Conservation (phyloP, 2,329 filamentous ascomycete species). For the Aspergillus intermedius region DNA sequence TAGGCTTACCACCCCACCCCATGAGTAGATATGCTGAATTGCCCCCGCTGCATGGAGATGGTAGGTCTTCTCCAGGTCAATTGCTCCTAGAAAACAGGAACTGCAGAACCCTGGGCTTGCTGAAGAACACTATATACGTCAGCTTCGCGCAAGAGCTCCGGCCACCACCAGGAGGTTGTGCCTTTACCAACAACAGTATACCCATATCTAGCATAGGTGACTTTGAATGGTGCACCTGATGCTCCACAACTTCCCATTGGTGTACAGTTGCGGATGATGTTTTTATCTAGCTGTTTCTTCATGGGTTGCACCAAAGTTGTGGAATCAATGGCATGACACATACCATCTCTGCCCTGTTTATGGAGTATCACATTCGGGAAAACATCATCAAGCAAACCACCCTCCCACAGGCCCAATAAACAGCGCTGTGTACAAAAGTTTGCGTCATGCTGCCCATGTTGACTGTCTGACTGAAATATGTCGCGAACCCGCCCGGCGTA, state of each 20-base stretch:
- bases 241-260: constrained; percentile 17
- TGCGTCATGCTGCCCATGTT: constrained; percentile 5
- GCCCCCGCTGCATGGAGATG: constrained; percentile 22
- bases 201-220: constrained; percentile 9
- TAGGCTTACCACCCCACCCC: constrained; percentile 19
- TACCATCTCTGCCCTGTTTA: constrained; percentile 4
- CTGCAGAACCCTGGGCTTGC: constrained; percentile 18
- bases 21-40: constrained; percentile 24
- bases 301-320: constrained; percentile 11
- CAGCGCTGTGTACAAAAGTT: constrained; percentile 21
- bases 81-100: constrained; percentile 24
- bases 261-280: constrained; percentile 20
- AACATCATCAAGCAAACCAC: constrained; percentile 11
- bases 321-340: constrained; percentile 11
- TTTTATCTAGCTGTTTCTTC: constrained; percentile 20
- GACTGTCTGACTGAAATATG: background rate
- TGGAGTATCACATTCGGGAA: constrained; percentile 21
- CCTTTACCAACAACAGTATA: constrained; percentile 24
- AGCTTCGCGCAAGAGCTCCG: constrained; percentile 18
- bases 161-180: constrained; percentile 21
- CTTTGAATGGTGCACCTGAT: constrained; percentile 24
- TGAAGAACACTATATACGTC: constrained; percentile 18
- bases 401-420: constrained; percentile 18
- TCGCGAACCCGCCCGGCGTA: too few relatives aligned
- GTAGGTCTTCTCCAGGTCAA: constrained; percentile 19